Evolutionary conservation across 371 early-diverging fungal species (phyloP).

Genomic region (Dichotomocladium elegans): DNA sequence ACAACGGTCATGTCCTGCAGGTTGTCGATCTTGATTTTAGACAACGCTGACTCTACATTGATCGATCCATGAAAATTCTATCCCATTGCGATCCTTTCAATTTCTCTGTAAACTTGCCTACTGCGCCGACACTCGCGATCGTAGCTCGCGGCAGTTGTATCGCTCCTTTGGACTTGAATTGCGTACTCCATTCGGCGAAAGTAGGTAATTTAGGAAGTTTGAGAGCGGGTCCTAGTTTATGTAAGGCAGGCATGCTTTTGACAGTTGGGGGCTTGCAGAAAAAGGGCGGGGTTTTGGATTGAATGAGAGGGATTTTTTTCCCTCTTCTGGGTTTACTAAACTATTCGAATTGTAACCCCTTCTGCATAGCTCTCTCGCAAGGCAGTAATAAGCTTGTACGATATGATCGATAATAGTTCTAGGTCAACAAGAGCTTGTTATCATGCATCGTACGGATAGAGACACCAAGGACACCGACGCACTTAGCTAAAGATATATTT

Average conservation of each 20-base stretch:
- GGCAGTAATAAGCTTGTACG: too few relatives aligned
- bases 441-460: too few relatives aligned
- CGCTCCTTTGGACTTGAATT: conserved; percentile 6
- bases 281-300: background rate
- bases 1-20: conserved; percentile 28
- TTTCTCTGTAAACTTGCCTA: conserved; percentile 1
- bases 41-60: conserved; percentile 7
- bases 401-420: too few relatives aligned
- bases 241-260: background rate
- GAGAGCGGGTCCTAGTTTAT: too few relatives aligned
- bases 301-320: too few relatives aligned
- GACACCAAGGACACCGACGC: too few relatives aligned
- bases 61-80: background rate
- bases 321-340: too few relatives aligned
- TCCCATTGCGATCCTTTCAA: background rate
- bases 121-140: background rate
- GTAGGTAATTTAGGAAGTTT: conserved; percentile 3
- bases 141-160: conserved; percentile 5
- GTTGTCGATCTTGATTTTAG: conserved; percentile 16
- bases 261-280: background rate
- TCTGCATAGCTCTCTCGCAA: too few relatives aligned
- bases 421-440: too few relatives aligned
- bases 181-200: conserved; percentile 3
- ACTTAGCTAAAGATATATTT: too few relatives aligned
- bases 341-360: too few relatives aligned